These are phyloP conservation scores for Trichoderma asperellum DNA, from an alignment of 2,329 filamentous ascomycete species.

Conservation along the genomic window DNA sequence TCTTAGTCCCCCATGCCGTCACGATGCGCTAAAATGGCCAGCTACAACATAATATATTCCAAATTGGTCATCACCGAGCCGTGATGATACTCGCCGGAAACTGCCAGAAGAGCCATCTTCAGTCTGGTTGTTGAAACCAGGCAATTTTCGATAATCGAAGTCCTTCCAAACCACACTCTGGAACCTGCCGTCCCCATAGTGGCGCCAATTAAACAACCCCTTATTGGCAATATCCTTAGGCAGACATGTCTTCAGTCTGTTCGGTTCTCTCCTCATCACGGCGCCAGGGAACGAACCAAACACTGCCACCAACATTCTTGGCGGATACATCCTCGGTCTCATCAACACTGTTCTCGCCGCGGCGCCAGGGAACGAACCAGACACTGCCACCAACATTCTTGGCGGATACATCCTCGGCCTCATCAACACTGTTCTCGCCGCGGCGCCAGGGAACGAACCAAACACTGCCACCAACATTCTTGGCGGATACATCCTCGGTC, in stretches of 20 bases:
- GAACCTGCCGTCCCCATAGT: neutral
- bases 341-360: neutral
- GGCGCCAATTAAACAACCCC: neutral
- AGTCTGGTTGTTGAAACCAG: neutral
- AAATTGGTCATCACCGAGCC: neutral
- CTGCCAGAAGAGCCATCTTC: neutral
- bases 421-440: neutral
- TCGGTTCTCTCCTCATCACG: neutral
- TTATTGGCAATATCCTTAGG: neutral
- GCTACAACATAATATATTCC: neutral
- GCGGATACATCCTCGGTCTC: neutral
- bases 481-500: neutral
- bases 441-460: neutral
- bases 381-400: neutral
- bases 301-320: neutral
- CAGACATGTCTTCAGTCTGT: neutral
- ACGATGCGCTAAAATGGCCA: neutral
- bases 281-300: neutral
- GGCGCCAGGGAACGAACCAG: neutral
- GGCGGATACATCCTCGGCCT: neutral
- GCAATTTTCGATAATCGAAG: neutral
- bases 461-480: neutral
- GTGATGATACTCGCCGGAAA: neutral
- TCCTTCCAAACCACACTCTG: neutral
- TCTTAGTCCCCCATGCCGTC: neutral